These are phyloP conservation scores for Galeopsis tetrahit DNA, from an alignment of 257 asterid genomes.

Conservation along the genomic window DNA sequence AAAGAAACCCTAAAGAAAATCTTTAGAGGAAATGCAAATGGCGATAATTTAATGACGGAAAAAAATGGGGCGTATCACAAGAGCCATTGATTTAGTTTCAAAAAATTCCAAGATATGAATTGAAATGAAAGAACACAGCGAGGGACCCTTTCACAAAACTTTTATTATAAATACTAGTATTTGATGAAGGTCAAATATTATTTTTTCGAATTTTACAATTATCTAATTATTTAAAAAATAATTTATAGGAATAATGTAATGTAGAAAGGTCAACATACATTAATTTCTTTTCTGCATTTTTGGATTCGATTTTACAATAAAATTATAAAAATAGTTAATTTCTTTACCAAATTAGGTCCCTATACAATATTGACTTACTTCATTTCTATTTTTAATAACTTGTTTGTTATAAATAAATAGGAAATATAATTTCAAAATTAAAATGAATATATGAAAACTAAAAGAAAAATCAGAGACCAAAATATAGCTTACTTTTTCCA, in stretches of 20 bases:
- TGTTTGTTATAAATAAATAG: too few species aligned
- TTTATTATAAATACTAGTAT: neutral
- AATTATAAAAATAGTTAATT: too few species aligned
- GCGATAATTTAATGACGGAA: slow-evolving; percentile 47
- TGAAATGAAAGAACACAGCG: slow-evolving; percentile 6
- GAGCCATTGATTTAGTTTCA: slow-evolving; percentile 47
- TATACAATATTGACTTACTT: too few species aligned
- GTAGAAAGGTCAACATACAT: neutral
- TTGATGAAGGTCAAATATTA: neutral
- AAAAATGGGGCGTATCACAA: slow-evolving; percentile 34
- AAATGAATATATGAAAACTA: too few species aligned
- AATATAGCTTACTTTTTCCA: neutral
- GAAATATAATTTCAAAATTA: too few species aligned
- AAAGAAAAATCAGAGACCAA: too few species aligned
- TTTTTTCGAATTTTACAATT: neutral
- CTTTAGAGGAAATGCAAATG: slow-evolving; percentile 30
- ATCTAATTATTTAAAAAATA: neutral
- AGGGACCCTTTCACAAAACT: neutral
- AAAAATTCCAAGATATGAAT: slow-evolving; percentile 18
- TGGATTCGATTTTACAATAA: too few species aligned
- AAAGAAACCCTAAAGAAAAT: slow-evolving; percentile 44
- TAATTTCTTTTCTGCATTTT: neutral
- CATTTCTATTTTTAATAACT: too few species aligned
- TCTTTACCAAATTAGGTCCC: too few species aligned
- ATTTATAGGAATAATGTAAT: neutral